These are phyloP conservation scores for Laburnicola sp. DNA, from an alignment of 2,329 filamentous ascomycete genomes.

Conservation along the genomic window DNA sequence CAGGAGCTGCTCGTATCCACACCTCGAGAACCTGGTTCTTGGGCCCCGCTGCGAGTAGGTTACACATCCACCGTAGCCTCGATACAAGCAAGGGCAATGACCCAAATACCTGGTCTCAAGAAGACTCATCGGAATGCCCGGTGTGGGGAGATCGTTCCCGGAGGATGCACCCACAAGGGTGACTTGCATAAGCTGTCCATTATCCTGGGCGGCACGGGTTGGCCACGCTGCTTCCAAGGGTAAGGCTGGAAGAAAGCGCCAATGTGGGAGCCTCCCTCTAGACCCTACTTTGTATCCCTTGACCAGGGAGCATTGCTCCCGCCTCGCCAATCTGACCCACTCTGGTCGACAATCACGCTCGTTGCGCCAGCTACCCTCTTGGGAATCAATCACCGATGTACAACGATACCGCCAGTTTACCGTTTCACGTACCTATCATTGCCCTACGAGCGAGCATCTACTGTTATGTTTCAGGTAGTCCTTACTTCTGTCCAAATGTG, in stretches of 20 bases:
- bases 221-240: slow-evolving; percentile 11
- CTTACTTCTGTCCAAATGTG: slow-evolving; percentile 30
- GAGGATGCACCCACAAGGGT: slow-evolving; percentile 28
- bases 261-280: not conserved
- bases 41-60: slow-evolving; percentile 31
- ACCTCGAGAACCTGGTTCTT: slow-evolving; percentile 33
- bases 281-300: slow-evolving; percentile 3
- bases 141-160: slow-evolving; percentile 31
- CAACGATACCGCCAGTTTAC: slow-evolving; percentile 28
- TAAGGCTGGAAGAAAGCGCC: not conserved
- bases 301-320: slow-evolving; percentile 2
- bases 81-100: slow-evolving; percentile 32
- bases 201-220: slow-evolving; percentile 15
- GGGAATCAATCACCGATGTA: slow-evolving; percentile 31
- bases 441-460: slow-evolving; percentile 20
- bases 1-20: slow-evolving; percentile 28
- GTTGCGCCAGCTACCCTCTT: slow-evolving; percentile 8
- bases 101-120: slow-evolving; percentile 36
- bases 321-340: slow-evolving; percentile 5
- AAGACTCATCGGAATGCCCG: slow-evolving; percentile 31
- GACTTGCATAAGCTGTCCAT: slow-evolving; percentile 32
- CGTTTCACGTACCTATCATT: slow-evolving; percentile 27
- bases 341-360: not conserved
- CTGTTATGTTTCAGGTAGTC: slow-evolving; percentile 24
- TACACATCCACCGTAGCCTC: slow-evolving; percentile 24